Evolutionary conservation across 1,284 basidiomycete species (phyloP).

Genomic region (Pyrrhoderma lamaoense): DNA sequence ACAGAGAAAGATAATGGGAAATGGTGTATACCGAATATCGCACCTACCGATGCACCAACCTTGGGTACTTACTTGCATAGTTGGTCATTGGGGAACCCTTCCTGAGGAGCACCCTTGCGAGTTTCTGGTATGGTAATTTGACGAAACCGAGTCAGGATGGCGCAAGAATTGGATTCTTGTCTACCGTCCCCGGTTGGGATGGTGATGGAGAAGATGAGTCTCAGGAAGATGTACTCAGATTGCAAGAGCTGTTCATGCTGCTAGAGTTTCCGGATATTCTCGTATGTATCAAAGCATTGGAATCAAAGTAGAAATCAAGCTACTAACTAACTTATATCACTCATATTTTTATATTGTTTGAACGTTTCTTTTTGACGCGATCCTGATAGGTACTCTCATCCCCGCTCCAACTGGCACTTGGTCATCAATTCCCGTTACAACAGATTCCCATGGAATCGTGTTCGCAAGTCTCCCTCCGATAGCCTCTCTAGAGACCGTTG

Average conservation of each 20-base stretch:
- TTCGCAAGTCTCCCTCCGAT: neutral
- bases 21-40: conserved; percentile 44
- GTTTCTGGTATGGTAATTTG: conserved; percentile 62
- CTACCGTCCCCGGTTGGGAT: conserved; percentile 43
- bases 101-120: conserved; percentile 40
- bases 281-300: too few species aligned
- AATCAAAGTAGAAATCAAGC: too few species aligned
- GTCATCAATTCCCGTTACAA: neutral
- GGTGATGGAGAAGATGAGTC: too few species aligned
- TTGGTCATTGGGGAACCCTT: conserved; percentile 37
- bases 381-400: conserved; percentile 7
- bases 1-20: conserved; percentile 28
- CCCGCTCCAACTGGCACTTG: conserved; percentile 9
- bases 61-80: conserved; percentile 29
- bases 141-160: conserved; percentile 55
- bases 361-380: neutral
- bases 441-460: conserved; percentile 4
- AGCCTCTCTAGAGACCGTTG: neutral
- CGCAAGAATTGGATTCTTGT: conserved; percentile 62
- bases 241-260: too few species aligned
- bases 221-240: too few species aligned
- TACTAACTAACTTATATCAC: too few species aligned
- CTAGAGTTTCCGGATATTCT: too few species aligned
- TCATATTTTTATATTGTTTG: neutral
- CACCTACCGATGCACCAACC: conserved; percentile 44